phyloP scores from a whole-genome alignment of 768 basidiomycete species.

The Hericium rajendrae region DNA sequence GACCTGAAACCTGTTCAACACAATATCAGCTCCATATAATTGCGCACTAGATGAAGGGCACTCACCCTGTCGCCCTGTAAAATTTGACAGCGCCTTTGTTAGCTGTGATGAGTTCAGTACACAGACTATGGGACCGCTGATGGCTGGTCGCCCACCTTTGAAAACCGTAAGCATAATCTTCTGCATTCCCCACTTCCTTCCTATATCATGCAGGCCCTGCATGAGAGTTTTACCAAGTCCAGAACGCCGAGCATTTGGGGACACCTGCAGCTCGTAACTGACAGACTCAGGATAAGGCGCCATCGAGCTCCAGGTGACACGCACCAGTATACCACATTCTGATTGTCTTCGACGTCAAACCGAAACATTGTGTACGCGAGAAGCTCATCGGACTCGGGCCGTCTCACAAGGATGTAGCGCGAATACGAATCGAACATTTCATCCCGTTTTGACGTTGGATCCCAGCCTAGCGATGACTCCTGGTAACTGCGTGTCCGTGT shows the following conservation, averaged over 20 bases:
- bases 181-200: slow-evolving; percentile 44
- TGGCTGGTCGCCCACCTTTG: slow-evolving; percentile 37
- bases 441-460: slow-evolving; percentile 40
- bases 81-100: slow-evolving; percentile 39
- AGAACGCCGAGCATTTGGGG: slow-evolving; percentile 28
- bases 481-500: background rate
- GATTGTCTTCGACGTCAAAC: slow-evolving; percentile 58
- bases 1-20: slow-evolving; percentile 34
- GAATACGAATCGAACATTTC: slow-evolving; percentile 55
- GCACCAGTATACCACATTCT: slow-evolving; percentile 65
- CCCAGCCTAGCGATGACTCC: slow-evolving; percentile 59
- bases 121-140: background rate
- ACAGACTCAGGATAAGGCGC: background rate
- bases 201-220: slow-evolving; percentile 39
- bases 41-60: background rate
- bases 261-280: slow-evolving; percentile 76
- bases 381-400: slow-evolving; percentile 13
- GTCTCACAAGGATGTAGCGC: slow-evolving; percentile 45
- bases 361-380: slow-evolving; percentile 48
- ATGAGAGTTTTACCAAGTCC: slow-evolving; percentile 56
- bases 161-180: slow-evolving; percentile 72
- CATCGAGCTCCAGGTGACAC: slow-evolving; percentile 1
- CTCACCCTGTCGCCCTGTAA: slow-evolving; percentile 48
- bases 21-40: background rate
- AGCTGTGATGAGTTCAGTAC: slow-evolving; percentile 22